Conservation (phyloP, 495 filamentous ascomycete species). For the Haplographium delicatum region DNA sequence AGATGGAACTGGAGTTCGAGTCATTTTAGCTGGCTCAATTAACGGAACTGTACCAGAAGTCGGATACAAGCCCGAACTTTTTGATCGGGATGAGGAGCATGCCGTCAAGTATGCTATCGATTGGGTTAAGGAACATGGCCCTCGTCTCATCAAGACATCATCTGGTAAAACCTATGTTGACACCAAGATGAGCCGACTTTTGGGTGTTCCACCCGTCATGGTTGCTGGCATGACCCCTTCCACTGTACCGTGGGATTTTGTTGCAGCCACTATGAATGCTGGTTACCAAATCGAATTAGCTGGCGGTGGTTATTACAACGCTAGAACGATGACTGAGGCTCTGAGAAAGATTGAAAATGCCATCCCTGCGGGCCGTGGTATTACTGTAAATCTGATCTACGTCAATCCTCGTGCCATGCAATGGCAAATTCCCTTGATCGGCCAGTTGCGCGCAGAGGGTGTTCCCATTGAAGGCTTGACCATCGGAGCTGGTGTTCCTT, state of each 20-base stretch:
- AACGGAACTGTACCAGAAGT: conserved; percentile 85
- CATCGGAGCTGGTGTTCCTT: conserved; percentile 90
- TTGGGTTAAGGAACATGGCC: conserved; percentile 95
- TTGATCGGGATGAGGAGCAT: conserved; percentile 88
- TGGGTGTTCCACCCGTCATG: conserved; percentile 86
- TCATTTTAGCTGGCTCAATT: conserved; percentile 87
- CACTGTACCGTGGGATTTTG: conserved; percentile 92
- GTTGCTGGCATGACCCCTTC: conserved; percentile 95
- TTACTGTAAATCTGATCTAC: conserved; percentile 93
- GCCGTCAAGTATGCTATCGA: conserved; percentile 95
- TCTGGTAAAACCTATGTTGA: conserved; percentile 85
- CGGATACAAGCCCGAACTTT: conserved; percentile 94
- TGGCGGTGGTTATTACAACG: conserved; percentile 90
- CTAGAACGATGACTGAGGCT: conserved; percentile 82
- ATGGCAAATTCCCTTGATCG: conserved; percentile 94
- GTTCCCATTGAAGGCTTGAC: conserved; percentile 92
- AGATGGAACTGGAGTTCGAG: conserved; percentile 92
- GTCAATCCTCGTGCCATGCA: conserved; percentile 94
- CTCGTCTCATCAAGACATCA: conserved; percentile 80
- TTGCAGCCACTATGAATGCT: conserved; percentile 91
- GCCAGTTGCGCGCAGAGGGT: conserved; percentile 76
- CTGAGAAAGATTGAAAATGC: conserved; percentile 83
- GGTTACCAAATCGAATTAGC: conserved; percentile 91
- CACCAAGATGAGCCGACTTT: conserved; percentile 92
- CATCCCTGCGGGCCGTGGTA: conserved; percentile 86